Conservation (phyloP, 1,139 yeast species). For the Sugiyamaella novakii region DNA sequence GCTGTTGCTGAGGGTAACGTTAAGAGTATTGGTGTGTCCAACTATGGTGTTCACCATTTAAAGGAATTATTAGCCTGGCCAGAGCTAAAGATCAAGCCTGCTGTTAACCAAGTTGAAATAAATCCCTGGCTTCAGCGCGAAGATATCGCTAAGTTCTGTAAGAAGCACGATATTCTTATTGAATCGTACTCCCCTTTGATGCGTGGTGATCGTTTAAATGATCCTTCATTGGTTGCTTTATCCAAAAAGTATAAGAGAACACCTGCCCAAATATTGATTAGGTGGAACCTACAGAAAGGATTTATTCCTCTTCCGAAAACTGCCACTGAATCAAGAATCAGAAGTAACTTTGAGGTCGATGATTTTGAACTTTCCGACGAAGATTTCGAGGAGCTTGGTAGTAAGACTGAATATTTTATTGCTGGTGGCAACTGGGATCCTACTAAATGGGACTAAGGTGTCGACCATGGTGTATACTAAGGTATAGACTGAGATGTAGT, state of each 20-base stretch:
- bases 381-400: slow-evolving; percentile 23
- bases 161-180: slow-evolving; percentile 52
- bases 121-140: slow-evolving; percentile 61
- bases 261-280: slow-evolving; percentile 49
- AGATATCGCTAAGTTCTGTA: slow-evolving; percentile 60
- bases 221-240: slow-evolving; percentile 24
- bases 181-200: slow-evolving; percentile 78
- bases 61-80: slow-evolving; percentile 44
- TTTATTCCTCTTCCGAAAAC: slow-evolving; percentile 59
- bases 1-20: slow-evolving; percentile 41
- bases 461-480: not conserved
- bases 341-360: slow-evolving; percentile 49
- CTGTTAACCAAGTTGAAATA: slow-evolving; percentile 54
- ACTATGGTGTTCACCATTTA: slow-evolving; percentile 47
- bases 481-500: not conserved
- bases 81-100: slow-evolving; percentile 49
- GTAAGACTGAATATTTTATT: slow-evolving; percentile 15
- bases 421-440: slow-evolving; percentile 21
- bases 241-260: slow-evolving; percentile 43
- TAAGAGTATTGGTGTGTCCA: slow-evolving; percentile 49
- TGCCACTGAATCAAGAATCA: slow-evolving; percentile 66
- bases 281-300: slow-evolving; percentile 44
- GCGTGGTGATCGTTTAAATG: slow-evolving; percentile 54
- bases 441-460: slow-evolving; percentile 14
- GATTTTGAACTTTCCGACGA: slow-evolving; percentile 47